Evolutionary conservation across 371 early-diverging fungal species (phyloP), one percentile per base, ranked within the genome.

Genomic region (Nematocida parisii): DNA sequence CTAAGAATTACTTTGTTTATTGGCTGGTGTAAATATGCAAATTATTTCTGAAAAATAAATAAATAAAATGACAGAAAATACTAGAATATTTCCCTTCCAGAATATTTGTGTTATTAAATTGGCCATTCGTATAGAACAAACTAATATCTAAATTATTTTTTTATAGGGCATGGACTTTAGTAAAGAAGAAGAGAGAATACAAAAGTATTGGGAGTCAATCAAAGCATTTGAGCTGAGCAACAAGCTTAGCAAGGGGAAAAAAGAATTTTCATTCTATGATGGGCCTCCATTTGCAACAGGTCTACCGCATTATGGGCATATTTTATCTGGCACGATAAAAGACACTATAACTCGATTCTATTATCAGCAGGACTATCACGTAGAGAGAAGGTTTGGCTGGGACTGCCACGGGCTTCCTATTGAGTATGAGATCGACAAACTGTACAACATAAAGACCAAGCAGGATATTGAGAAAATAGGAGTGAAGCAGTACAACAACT

Each of bases 271-370:
- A 9, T 85, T 85, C 71, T 98, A 94, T 87, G 98, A 97, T 88
- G 99, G 98, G 13, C 99, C 99, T 60, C 99, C 99, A 33, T 99
- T 99, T 87, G 98, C 98, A 67, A 99, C 99, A 18, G 99, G 99
- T 62, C 90, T 97, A 83, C 99, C 99, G 58, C 99, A 99, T 87
- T 98, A 97, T 87, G 99, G 99, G 64, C 99, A 99, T 85, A 90
- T 99, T 90, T 90, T 99, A 24, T 94, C 95, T 54, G 97, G 98
- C 83, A 97, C 99, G 81, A 96, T 99, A 89, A 99, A 99, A 91
- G 99, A 99, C 89, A 93, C 94, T 61, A 94, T 99, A 68, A 96
- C 97, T 11, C 91, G 99, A 72, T 99, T 92, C 89, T 96, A 95
- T 56, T 91, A 93, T 84, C 91, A 91, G 87, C 97, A 95, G 54